Evolutionary conservation across 129 eudicot genomes (phyloP), one percentile per base, ranked within the genome.

Genomic region (Scalesia atractyloides): DNA sequence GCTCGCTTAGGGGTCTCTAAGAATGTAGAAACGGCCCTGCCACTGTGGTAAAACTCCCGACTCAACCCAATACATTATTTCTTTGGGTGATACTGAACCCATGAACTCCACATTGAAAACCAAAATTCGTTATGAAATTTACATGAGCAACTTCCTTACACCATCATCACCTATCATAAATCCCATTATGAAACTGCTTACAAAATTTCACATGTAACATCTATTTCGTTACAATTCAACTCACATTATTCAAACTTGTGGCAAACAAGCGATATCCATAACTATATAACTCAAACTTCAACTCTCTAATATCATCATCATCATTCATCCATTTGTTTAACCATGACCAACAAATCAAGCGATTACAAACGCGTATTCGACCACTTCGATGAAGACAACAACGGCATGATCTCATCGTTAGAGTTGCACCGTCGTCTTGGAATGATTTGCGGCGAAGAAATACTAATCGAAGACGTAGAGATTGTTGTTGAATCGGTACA

Each of bases 331-430:
- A 22, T n/a, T 14, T 26, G 4, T 30, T 30, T 30, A 52, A 62
- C 17, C 50, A 77, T 77, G 81, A 62, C 4, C 49, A 69, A 62
- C 49, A 69, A 62, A 61, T 49, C 64, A 14, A 69, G 63, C 37
- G 81, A 77, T n/a, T 82, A 76, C 85, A 33, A 20, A 30, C 74
- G 79, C 4, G 79, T 82, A 9, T 82, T 82, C 67, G 36, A 71
- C 54, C 82, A 67, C 51, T 76, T 82, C 69, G 85, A 82, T 68
- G 53, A 66, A 73, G 78, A 79, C 7, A 43, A 61, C 52, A 48
- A 79, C 47, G 83, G 83, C 46, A 66, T 46, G 73, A 58, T 79
- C 20, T 79, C 83, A 7, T 73, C 78, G 1, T 9, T 7, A 3
- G 83, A 79, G 48, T 11, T 79, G 18, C 78, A 65, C 9, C 70